Base-by-base conservation (phyloP, 768 basidiomycete species). In the Dacryopinax spathularia region DNA sequence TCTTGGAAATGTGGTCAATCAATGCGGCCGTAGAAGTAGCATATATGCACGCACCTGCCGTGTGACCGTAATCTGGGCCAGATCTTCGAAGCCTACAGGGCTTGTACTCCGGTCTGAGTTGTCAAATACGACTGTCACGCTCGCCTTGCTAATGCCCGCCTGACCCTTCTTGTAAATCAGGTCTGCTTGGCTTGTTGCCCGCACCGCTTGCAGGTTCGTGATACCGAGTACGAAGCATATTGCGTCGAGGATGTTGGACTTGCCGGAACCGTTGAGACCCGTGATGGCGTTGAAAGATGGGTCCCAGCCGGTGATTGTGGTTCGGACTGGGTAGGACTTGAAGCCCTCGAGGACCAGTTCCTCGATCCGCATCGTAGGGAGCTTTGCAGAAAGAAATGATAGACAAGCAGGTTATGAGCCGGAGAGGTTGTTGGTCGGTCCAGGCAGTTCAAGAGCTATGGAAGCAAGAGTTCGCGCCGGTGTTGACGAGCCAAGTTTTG, bases 141-240 rank as follows among this genome's bases (percentile, higher is more conserved):
- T 94, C 2, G 96, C 96, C 78, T 95, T 94, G 12, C 91, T 91
- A 65, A 98, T 80, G 10, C 96, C 96, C 22, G 96, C 94, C 74
- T 98, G 94, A 0, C 96, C 96, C 35, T 96, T 88, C 75, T 99
- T 99, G 82, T 99, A 99, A 63, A 99, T 97, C 69, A 99, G 84
- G 73, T 99, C 96, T 73, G 92, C 89, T 71, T 96, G 89, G 75
- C 97, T 98, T 67, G 88, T 81, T 16, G 91, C 93, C 60, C 93
- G 89, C 83, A 96, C 91, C 91, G 61, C 37, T 39, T 88, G 78
- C 88, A 97, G 90, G 73, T 97, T 98, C 1, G 94, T 98, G 68
- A 98, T 90, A 16, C 96, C 96, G 20, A 99, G 81, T 16, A 97
- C 96, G 73, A 99, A 99, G 75, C 94, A 96, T 75, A 98, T 98